phyloP scores from a whole-genome alignment of 2,329 filamentous ascomycete species.

The Onygenales sp. region DNA sequence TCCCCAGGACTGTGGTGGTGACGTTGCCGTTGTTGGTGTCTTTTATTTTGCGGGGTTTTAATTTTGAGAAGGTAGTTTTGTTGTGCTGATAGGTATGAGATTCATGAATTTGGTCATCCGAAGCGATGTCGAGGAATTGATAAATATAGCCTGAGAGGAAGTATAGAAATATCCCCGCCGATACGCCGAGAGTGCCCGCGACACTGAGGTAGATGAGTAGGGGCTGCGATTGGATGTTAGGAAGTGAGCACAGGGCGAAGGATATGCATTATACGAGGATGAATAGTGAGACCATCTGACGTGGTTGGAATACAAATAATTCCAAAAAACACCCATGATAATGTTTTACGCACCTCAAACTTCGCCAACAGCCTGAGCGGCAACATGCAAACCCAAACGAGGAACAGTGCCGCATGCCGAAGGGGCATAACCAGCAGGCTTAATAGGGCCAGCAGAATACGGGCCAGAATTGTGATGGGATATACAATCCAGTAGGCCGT shows the following conservation, averaged over 20 bases:
- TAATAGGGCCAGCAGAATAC: constrained; percentile 28
- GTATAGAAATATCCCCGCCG: constrained; percentile 52
- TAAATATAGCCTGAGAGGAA: constrained; percentile 38
- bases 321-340: neutral
- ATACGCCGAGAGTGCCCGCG: constrained; percentile 57
- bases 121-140: neutral
- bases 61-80: neutral
- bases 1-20: neutral
- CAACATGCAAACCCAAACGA: constrained; percentile 33
- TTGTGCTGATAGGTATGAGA: neutral
- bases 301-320: neutral
- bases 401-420: constrained; percentile 36
- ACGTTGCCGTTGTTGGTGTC: neutral
- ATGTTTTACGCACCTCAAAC: constrained; percentile 42
- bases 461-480: constrained; percentile 30
- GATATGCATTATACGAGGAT: no score
- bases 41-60: neutral
- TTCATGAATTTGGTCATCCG: neutral
- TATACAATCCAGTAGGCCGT: constrained; percentile 29
- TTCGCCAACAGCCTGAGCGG: constrained; percentile 43
- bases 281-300: no score
- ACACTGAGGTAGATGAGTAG: constrained; percentile 51
- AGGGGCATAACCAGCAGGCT: constrained; percentile 37
- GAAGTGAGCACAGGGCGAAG: neutral
- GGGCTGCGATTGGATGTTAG: constrained; percentile 22